phyloP scores from a whole-genome alignment of 2,329 filamentous ascomycete species.

The Pseudonectria buxi region DNA sequence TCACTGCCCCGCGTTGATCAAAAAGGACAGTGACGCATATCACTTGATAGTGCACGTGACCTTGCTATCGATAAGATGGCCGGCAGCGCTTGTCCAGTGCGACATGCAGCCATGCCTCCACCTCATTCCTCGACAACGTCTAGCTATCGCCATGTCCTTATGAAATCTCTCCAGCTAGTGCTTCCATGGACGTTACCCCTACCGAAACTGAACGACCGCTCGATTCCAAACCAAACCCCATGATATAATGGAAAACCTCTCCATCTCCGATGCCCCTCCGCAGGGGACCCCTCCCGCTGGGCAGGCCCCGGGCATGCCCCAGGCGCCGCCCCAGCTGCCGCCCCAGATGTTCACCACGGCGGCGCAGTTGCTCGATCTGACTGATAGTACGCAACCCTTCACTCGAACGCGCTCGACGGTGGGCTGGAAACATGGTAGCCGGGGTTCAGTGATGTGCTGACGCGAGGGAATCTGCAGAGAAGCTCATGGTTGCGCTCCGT shows the following conservation, averaged over 20 bases:
- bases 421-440: neutral
- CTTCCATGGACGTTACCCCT: no score
- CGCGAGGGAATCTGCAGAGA: conserved; percentile 55
- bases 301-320: conserved; percentile 31
- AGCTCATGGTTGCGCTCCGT: conserved; percentile 83
- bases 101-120: conserved; percentile 11
- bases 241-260: conserved; percentile 47
- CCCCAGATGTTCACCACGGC: conserved; percentile 99
- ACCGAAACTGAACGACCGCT: no score
- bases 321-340: conserved; percentile 58
- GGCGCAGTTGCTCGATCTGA: conserved; percentile 89
- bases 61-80: conserved; percentile 16
- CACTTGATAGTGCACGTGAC: conserved; percentile 16
- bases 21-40: conserved; percentile 1
- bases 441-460: conserved; percentile 20
- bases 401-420: neutral
- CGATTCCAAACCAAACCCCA: conserved; percentile 2
- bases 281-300: conserved; percentile 29
- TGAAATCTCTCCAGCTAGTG: neutral
- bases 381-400: conserved; percentile 68
- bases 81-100: conserved; percentile 12
- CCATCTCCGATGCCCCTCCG: conserved; percentile 42
- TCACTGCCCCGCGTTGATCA: no score
- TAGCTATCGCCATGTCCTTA: neutral
- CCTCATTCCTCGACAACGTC: no score